Conservation (phyloP, 1,284 basidiomycete species). For the Gomphus bonarii region DNA sequence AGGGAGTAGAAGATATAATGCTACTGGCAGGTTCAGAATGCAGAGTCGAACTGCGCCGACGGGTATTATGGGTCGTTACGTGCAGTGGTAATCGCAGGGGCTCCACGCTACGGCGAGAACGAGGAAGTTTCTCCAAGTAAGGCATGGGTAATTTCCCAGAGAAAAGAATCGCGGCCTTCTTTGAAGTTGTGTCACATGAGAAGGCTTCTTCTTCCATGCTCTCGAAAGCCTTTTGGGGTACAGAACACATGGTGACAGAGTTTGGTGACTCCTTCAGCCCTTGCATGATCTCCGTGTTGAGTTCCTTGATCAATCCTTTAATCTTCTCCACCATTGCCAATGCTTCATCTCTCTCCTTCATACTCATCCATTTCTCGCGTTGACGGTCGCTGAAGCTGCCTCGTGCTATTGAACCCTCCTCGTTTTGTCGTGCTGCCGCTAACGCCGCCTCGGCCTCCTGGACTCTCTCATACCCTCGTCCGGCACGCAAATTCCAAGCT, state of each 20-base stretch:
- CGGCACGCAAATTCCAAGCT: constrained; percentile 2
- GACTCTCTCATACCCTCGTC: constrained; percentile 2
- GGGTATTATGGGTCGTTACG: background rate
- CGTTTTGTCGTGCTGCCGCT: background rate
- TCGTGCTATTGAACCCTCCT: background rate
- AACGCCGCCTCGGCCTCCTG: constrained; percentile 5
- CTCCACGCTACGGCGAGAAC: constrained; percentile 8
- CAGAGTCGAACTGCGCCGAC: background rate
- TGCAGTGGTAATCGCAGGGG: constrained; percentile 8
- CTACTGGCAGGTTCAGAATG: background rate
- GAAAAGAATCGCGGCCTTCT: constrained; percentile 6
- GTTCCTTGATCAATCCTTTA: constrained; percentile 1
- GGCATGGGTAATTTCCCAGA: constrained; percentile 1
- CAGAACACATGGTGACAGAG: background rate
- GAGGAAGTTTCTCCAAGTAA: constrained; percentile 6
- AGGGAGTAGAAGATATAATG: background rate
- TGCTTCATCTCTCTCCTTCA: constrained; percentile 10
- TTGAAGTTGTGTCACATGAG: background rate
- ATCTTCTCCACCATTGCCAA: constrained; percentile 10
- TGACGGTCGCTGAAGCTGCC: constrained; percentile 1
- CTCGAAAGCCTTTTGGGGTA: too few relatives aligned
- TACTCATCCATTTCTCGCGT: constrained; percentile 9
- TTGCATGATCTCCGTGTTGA: constrained; percentile 1
- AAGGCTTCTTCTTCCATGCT: background rate
- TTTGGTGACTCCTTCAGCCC: background rate